A percentile compares a stretch with the other conserved stretches of the same genome.
Evolutionary conservation across 148 eudicot species (phyloP).

Genomic region (Arctostaphylos glauca): DNA sequence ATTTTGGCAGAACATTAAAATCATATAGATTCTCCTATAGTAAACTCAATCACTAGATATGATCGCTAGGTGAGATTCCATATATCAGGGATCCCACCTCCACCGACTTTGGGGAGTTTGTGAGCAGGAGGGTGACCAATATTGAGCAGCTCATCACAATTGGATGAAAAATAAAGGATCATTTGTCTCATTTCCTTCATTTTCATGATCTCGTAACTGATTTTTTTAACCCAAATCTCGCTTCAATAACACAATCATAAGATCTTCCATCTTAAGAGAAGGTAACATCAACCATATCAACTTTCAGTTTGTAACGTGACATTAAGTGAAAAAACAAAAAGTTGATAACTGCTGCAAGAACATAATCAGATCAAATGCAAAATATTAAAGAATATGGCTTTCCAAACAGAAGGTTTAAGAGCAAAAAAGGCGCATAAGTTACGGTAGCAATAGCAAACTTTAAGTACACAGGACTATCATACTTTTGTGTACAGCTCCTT

Average conservation of each 20-base stretch:
- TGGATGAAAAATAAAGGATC: neutral
- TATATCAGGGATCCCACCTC: neutral
- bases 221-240: neutral
- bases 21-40: neutral
- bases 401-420: neutral
- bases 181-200: neutral
- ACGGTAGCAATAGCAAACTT: neutral
- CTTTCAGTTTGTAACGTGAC: no score
- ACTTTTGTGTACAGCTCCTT: slow-evolving; percentile 89
- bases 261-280: neutral
- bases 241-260: neutral
- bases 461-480: slow-evolving; percentile 21
- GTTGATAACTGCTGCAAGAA: neutral
- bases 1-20: neutral
- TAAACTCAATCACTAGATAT: neutral
- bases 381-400: slow-evolving; percentile 1
- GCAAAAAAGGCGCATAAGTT: neutral
- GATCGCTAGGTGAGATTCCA: neutral
- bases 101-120: neutral
- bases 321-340: neutral
- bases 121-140: neutral
- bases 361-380: slow-evolving; percentile 1
- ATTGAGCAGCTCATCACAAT: neutral
- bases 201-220: neutral
- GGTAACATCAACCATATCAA: no score